These are phyloP conservation scores for Borealophlyctis nickersoniae DNA, from an alignment of 192 early-diverging fungal genomes.

Conservation along the genomic window DNA sequence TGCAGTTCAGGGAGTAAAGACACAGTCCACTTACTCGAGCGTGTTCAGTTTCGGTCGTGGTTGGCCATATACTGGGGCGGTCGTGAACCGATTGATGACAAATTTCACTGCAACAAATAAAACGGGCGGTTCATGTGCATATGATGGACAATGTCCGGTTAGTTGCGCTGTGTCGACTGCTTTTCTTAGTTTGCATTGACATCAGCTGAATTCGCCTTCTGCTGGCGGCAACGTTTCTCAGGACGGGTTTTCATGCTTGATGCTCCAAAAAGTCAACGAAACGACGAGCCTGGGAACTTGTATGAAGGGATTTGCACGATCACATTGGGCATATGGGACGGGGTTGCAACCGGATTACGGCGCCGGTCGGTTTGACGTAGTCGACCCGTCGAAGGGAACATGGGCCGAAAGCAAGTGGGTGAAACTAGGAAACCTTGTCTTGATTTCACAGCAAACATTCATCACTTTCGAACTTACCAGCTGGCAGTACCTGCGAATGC, in stretches of 20 bases:
- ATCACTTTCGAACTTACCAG: neutral
- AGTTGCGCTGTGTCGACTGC: constrained; percentile 12
- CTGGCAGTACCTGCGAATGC: constrained; percentile 7
- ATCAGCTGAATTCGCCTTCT: constrained; percentile 2
- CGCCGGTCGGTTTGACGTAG: constrained; percentile 34
- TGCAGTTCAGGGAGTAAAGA: neutral
- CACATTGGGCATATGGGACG: constrained; percentile 48
- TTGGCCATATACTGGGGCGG: no score
- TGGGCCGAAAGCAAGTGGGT: constrained; percentile 41
- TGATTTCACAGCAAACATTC: neutral
- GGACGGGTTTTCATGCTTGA: neutral
- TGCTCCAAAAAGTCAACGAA: constrained; percentile 7
- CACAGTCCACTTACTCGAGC: constrained; percentile 1
- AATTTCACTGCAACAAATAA: constrained; percentile 19
- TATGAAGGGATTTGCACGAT: constrained; percentile 21
- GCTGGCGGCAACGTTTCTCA: neutral
- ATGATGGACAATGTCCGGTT: constrained; percentile 8
- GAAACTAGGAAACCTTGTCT: constrained; percentile 18
- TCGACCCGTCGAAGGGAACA: constrained; percentile 36
- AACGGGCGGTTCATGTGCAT: no score
- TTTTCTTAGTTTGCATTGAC: constrained; percentile 24
- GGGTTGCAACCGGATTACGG: constrained; percentile 46
- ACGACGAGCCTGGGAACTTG: constrained; percentile 31
- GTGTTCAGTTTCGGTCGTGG: constrained; percentile 25
- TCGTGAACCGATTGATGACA: constrained; percentile 25